Evolutionary conservation across 1,284 basidiomycete species (phyloP), one percentile per base, ranked within the genome.

Genomic region (Ustilago lituana): DNA sequence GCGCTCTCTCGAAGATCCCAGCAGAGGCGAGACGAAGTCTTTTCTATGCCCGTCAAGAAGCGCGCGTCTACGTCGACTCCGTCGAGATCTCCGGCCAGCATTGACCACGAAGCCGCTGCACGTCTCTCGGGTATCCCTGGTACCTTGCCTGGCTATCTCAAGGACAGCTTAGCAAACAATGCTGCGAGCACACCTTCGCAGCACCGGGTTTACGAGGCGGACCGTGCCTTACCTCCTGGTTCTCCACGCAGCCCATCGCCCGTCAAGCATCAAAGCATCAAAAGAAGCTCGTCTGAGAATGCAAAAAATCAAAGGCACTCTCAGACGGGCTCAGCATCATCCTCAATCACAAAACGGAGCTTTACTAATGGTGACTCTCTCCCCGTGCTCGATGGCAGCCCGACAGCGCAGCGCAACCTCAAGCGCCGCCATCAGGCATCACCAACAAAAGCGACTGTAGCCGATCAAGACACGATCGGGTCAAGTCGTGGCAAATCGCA

Each of bases 111-210:
- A 22, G 32, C 48, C 4, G 66, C 66, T n/a, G 22, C 37, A 4
- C 55, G 59, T 2, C 58, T 63, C 12, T 46, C 66, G n/a, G 66
- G 66, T 10, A 69, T 69, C 17, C 66, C 66, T 36, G 59, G 60
- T 5, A 57, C 55, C 2, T 38, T 69, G 2, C 66, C 66, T 17
- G 68, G 68, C 19, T 71, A 66, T 22, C 56, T 66, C 2, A 67
- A 54, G 26, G 40, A 63, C 12, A 46, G 43, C 20, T n/a, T 54
- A 1, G 2, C 11, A 14, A 8, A 19, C 23, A 20, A 47, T 17
- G 24, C 23, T n/a, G 23, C 19, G 2, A 33, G 46, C 0, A 19
- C 37, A 15, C 7, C 36, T 2, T 9, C 17, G 7, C 41, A 32
- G 11, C 27, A 29, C 12, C 22, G 14, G 24, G 32, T 22, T 11